These are phyloP conservation scores for Juncus inflexus DNA, from an alignment of 176 grass and related monocot genomes.

Conservation along the genomic window DNA sequence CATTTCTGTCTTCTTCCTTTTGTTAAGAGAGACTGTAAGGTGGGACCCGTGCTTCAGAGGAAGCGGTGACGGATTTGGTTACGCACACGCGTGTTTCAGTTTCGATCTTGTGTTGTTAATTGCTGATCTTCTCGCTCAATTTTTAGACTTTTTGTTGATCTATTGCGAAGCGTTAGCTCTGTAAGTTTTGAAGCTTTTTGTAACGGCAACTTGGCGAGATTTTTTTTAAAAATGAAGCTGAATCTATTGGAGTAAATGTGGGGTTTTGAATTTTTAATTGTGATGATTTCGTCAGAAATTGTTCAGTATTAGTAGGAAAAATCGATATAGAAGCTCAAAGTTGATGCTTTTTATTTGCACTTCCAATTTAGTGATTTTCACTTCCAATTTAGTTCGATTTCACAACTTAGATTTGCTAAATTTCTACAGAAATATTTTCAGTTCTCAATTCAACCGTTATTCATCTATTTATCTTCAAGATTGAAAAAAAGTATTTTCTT, in stretches of 20 bases:
- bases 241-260: too few relatives aligned
- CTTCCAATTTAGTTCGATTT: too few relatives aligned
- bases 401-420: too few relatives aligned
- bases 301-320: too few relatives aligned
- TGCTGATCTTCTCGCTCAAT: background rate
- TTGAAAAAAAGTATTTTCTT: too few relatives aligned
- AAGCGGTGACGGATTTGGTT: background rate
- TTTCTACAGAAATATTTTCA: too few relatives aligned
- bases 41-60: background rate
- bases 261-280: too few relatives aligned
- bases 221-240: too few relatives aligned
- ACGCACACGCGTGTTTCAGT: background rate
- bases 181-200: background rate
- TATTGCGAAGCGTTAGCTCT: background rate
- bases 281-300: too few relatives aligned
- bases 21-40: background rate
- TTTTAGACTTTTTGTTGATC: background rate
- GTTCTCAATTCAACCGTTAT: too few relatives aligned
- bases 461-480: too few relatives aligned
- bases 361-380: too few relatives aligned
- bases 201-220: background rate
- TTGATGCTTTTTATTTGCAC: background rate
- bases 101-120: constrained; percentile 22
- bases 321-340: background rate
- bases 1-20: background rate